Conservation (phyloP, 371 early-diverging fungal species). For the Sporodiniella umbellata region DNA sequence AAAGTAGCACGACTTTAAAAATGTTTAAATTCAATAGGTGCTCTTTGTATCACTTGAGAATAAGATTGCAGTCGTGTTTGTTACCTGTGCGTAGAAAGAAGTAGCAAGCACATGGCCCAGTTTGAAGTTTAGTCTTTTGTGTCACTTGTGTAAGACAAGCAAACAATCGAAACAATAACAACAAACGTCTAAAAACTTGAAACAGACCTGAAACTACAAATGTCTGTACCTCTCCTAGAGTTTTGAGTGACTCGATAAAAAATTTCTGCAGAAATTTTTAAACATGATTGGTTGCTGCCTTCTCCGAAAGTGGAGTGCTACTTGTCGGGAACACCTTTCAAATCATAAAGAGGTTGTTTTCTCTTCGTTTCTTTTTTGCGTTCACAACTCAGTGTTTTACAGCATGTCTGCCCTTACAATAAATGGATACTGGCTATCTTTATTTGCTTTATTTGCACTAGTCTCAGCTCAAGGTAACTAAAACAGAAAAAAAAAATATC, state of each 20-base stretch:
- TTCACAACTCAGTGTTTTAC: not conserved
- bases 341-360: conserved; percentile 4
- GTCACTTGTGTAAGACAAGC: too few relatives aligned
- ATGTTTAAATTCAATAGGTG: too few relatives aligned
- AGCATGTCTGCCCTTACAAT: not conserved
- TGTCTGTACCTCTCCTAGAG: conserved; percentile 7
- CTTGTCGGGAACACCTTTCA: conserved; percentile 17
- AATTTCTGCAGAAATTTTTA: conserved; percentile 19
- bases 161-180: too few relatives aligned
- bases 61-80: too few relatives aligned
- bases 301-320: conserved; percentile 12
- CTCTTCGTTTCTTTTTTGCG: not conserved
- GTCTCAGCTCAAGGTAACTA: conserved; percentile 8
- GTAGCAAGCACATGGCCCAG: too few relatives aligned
- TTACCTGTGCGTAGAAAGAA: too few relatives aligned
- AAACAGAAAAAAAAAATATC: too few relatives aligned
- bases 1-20: too few relatives aligned
- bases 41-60: too few relatives aligned
- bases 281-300: conserved; percentile 12
- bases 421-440: not conserved
- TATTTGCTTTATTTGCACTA: not conserved
- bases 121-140: too few relatives aligned
- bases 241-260: conserved; percentile 1
- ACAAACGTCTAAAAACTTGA: too few relatives aligned
- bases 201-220: too few relatives aligned